Percentiles rank a stretch among this genome's conserved stretches.
These are phyloP conservation scores for Jaapia argillacea DNA, from an alignment of 768 basidiomycete species.

Conservation along the genomic window DNA sequence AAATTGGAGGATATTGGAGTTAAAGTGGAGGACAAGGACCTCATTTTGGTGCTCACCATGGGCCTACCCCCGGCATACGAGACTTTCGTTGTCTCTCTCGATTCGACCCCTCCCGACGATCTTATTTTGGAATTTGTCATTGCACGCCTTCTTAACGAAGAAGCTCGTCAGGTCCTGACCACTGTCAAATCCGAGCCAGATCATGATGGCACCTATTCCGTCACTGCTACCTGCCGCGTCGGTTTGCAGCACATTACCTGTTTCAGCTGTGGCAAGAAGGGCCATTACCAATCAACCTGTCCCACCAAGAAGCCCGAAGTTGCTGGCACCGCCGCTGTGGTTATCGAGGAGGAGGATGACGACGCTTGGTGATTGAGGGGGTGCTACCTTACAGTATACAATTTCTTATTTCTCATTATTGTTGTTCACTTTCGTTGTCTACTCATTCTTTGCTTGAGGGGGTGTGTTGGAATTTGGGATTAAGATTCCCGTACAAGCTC, in stretches of 20 bases:
- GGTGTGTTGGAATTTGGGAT: neutral
- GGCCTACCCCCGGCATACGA: slow-evolving; percentile 15
- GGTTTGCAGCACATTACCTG: slow-evolving; percentile 13
- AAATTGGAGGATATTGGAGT: slow-evolving; percentile 11
- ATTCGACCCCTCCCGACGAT: slow-evolving; percentile 13
- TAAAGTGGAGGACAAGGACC: slow-evolving; percentile 15
- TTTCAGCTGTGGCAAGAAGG: slow-evolving; percentile 17
- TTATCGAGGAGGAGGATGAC: neutral
- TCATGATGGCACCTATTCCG: neutral
- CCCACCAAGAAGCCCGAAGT: neutral
- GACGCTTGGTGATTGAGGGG: neutral
- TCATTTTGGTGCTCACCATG: slow-evolving; percentile 19
- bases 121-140: slow-evolving; percentile 19
- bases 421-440: neutral
- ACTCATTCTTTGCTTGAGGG: neutral
- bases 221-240: slow-evolving; percentile 6
- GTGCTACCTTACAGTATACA: neutral
- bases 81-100: slow-evolving; percentile 21
- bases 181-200: slow-evolving; percentile 1
- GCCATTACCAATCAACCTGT: slow-evolving; percentile 1
- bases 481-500: too few species aligned
- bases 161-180: slow-evolving; percentile 11
- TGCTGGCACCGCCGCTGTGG: neutral
- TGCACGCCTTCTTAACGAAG: slow-evolving; percentile 21
- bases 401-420: neutral